These are phyloP conservation scores for Claviceps sp. DNA, from an alignment of 2,329 filamentous ascomycete genomes.

Conservation along the genomic window DNA sequence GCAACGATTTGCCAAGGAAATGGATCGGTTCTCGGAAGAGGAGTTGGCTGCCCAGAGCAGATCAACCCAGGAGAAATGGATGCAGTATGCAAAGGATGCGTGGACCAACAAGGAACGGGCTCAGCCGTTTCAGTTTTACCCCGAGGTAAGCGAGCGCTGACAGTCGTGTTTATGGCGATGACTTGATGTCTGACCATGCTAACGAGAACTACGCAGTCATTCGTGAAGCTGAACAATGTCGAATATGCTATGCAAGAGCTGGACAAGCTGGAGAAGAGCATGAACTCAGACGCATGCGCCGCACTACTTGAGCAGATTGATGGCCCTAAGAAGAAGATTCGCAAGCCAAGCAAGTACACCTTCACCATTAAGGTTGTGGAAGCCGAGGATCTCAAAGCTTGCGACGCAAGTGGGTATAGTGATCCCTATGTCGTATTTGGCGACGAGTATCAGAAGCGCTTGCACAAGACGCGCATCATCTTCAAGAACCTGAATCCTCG, in stretches of 20 bases:
- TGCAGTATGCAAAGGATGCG: constrained; percentile 86
- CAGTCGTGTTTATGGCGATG: not conserved
- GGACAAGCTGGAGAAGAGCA: constrained; percentile 75
- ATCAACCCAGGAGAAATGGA: constrained; percentile 81
- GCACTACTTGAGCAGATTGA: constrained; percentile 63
- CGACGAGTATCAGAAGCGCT: constrained; percentile 93
- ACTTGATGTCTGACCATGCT: not conserved
- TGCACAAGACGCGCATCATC: constrained; percentile 88
- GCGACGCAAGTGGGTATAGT: constrained; percentile 84
- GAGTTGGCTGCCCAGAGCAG: constrained; percentile 67
- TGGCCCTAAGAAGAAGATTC: constrained; percentile 50
- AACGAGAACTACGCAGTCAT: constrained; percentile 49
- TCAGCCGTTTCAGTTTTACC: constrained; percentile 92
- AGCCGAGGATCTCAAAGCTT: constrained; percentile 95
- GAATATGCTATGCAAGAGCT: constrained; percentile 88
- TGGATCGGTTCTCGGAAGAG: constrained; percentile 82
- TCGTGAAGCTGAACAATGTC: constrained; percentile 96
- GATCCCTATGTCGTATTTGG: constrained; percentile 95
- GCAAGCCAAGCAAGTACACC: constrained; percentile 75
- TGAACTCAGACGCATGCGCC: constrained; percentile 86
- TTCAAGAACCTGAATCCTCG: constrained; percentile 83
- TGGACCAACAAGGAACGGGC: constrained; percentile 87
- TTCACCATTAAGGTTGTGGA: constrained; percentile 99
- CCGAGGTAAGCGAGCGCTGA: constrained; percentile 48
- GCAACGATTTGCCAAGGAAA: constrained; percentile 72